phyloP scores from a whole-genome alignment of 106 monocot species.

The Cymbidium sinense region DNA sequence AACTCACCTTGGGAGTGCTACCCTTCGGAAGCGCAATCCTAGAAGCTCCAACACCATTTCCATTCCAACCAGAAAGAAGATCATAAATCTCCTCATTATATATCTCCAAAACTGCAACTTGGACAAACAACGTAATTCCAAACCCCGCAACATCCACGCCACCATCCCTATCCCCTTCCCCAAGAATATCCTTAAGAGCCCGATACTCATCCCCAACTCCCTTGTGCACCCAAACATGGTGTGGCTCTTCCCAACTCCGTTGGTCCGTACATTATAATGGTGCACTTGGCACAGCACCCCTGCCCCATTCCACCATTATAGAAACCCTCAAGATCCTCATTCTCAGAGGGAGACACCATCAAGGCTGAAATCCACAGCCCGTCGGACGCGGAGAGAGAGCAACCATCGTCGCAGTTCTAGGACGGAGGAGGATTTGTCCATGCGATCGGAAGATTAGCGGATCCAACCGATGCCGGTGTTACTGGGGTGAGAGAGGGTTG shows the following conservation, averaged over 20 bases:
- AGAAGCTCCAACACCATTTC: slow-evolving; percentile 10
- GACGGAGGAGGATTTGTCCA: slow-evolving; percentile 19
- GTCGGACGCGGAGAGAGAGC: slow-evolving; percentile 60
- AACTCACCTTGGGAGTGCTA: slow-evolving; percentile 61
- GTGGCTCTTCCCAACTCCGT: slow-evolving; percentile 95
- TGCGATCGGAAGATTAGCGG: slow-evolving; percentile 48
- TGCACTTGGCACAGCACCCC: slow-evolving; percentile 75
- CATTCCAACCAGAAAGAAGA: slow-evolving; percentile 51
- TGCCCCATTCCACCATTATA: slow-evolving; percentile 69
- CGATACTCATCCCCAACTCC: slow-evolving; percentile 85
- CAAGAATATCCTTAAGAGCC: slow-evolving; percentile 74
- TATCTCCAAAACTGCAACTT: slow-evolving; percentile 86
- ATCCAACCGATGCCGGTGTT: slow-evolving; percentile 80
- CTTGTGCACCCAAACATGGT: slow-evolving; percentile 85
- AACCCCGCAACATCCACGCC: slow-evolving; percentile 39
- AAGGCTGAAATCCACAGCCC: slow-evolving; percentile 82
- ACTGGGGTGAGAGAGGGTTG: slow-evolving; percentile 29
- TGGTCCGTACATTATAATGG: slow-evolving; percentile 97
- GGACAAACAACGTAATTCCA: slow-evolving; percentile 53
- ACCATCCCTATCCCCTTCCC: slow-evolving; percentile 19
- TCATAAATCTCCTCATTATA: slow-evolving; percentile 99
- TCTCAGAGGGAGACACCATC: slow-evolving; percentile 81
- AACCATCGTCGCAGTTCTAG: slow-evolving; percentile 46
- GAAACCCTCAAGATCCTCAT: slow-evolving; percentile 64
- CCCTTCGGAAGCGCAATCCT: slow-evolving; percentile 38